Evolutionary conservation across 306 rosid species (phyloP).

Genomic region (Rubus idaeus): DNA sequence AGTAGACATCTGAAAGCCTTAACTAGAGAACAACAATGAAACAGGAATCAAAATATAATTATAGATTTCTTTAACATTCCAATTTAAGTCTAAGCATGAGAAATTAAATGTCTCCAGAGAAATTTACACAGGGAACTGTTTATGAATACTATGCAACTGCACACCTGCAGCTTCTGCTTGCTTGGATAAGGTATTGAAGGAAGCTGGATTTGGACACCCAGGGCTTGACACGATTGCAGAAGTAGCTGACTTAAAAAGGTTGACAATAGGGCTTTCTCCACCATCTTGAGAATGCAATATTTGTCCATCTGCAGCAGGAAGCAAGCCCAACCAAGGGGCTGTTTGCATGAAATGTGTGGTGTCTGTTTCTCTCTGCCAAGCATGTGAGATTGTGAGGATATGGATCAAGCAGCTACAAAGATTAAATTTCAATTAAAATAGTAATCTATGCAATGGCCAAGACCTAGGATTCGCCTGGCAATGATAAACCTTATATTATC

Average conservation of each 20-base stretch:
- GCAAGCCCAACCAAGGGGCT: conserved; percentile 94
- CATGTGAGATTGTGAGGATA: conserved; percentile 16
- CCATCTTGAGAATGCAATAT: conserved; percentile 76
- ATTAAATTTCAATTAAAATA: not conserved
- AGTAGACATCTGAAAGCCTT: conserved; percentile 7
- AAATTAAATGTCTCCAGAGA: not conserved
- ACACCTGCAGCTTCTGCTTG: conserved; percentile 99
- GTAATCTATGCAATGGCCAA: not conserved
- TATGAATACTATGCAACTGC: conserved; percentile 2
- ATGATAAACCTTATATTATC: not conserved
- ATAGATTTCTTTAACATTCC: not conserved
- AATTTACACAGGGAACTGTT: not conserved
- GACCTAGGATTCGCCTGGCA: not conserved
- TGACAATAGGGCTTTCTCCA: conserved; percentile 89
- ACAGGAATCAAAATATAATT: not conserved
- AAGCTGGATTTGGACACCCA: conserved; percentile 62
- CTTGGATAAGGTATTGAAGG: conserved; percentile 82
- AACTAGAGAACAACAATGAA: conserved; percentile 12
- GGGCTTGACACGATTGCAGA: conserved; percentile 71
- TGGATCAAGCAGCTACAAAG: conserved; percentile 5
- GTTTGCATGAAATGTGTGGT: conserved; percentile 91
- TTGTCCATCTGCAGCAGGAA: conserved; percentile 94
- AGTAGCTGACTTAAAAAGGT: conserved; percentile 80
- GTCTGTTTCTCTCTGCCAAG: conserved; percentile 82
- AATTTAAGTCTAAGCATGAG: not conserved